Evolutionary conservation across 148 eudicot species (phyloP).

Genomic region (Heliamphora exappendiculata): DNA sequence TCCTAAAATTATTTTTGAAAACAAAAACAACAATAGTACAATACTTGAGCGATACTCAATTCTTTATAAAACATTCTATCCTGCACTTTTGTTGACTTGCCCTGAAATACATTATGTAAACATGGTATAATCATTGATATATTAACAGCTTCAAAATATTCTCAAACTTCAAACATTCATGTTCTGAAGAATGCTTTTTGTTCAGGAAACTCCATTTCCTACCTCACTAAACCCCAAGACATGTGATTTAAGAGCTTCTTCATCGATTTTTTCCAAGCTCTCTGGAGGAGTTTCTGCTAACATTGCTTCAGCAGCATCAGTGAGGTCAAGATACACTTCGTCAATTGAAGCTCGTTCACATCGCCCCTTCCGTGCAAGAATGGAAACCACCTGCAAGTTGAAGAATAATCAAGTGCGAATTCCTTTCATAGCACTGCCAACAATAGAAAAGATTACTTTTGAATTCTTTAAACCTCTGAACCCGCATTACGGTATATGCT

Average conservation of each 20-base stretch:
- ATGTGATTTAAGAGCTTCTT: constrained; percentile 79
- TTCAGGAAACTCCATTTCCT: constrained; percentile 6
- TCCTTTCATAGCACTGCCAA: neutral
- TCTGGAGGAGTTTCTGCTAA: constrained; percentile 64
- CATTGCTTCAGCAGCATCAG: constrained; percentile 79
- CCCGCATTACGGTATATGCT: constrained; percentile 80
- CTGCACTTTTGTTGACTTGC: neutral
- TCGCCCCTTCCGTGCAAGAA: constrained; percentile 74
- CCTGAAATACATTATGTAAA: neutral
- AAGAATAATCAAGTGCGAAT: constrained; percentile 3
- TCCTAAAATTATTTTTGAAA: neutral
- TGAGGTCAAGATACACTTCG: constrained; percentile 94
- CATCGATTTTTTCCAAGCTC: constrained; percentile 48
- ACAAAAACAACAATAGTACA: neutral
- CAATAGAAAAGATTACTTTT: neutral
- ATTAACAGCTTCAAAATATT: neutral
- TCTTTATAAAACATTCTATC: neutral
- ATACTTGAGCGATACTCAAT: neutral
- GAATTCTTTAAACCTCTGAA: constrained; percentile 60
- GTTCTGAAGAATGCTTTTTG: constrained; percentile 2
- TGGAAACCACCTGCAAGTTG: constrained; percentile 70
- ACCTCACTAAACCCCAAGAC: constrained; percentile 70
- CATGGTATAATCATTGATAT: neutral
- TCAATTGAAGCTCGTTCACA: constrained; percentile 98
- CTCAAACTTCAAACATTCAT: neutral